Percentiles rank a stretch among this genome's conserved stretches.
Evolutionary conservation across 805 yeast species (phyloP).

Genomic region (Wickerhamia fluorescens): DNA sequence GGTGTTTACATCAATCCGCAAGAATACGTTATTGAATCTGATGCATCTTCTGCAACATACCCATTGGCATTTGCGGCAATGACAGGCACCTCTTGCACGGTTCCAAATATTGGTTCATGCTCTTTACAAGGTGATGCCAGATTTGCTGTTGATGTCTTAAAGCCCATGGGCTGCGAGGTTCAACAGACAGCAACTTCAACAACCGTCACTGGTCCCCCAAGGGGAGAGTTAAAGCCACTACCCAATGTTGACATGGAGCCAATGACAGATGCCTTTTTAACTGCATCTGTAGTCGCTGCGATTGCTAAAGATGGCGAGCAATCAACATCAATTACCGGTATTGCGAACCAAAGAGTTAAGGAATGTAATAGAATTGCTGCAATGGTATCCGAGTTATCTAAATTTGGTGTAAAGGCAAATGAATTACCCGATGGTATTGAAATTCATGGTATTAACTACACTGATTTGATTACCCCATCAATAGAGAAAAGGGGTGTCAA

Average conservation of each 20-base stretch:
- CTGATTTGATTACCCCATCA: constrained; percentile 48
- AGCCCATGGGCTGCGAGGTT: constrained; percentile 93
- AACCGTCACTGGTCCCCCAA: constrained; percentile 84
- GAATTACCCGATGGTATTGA: constrained; percentile 92
- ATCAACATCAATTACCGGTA: constrained; percentile 81
- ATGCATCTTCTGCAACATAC: constrained; percentile 96
- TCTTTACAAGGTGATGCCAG: constrained; percentile 97
- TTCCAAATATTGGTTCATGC: constrained; percentile 88
- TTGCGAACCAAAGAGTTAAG: constrained; percentile 96
- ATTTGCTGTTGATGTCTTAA: constrained; percentile 87
- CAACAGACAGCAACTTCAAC: constrained; percentile 79
- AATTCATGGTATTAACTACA: constrained; percentile 59
- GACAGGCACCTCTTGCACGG: constrained; percentile 86
- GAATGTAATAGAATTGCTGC: constrained; percentile 96
- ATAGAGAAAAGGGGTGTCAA: constrained; percentile 49
- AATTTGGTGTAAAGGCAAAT: constrained; percentile 80
- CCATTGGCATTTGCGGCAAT: constrained; percentile 97
- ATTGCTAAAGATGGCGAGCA: constrained; percentile 47
- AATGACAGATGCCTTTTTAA: constrained; percentile 97
- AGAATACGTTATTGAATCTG: constrained; percentile 88
- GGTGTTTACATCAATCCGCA: constrained; percentile 75
- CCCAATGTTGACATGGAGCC: constrained; percentile 94
- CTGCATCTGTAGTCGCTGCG: constrained; percentile 98
- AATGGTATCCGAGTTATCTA: constrained; percentile 81
- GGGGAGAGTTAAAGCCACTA: constrained; percentile 62